Evolutionary conservation across 2,329 filamentous ascomycete species (phyloP).

Genomic region (Apiospora hydei): DNA sequence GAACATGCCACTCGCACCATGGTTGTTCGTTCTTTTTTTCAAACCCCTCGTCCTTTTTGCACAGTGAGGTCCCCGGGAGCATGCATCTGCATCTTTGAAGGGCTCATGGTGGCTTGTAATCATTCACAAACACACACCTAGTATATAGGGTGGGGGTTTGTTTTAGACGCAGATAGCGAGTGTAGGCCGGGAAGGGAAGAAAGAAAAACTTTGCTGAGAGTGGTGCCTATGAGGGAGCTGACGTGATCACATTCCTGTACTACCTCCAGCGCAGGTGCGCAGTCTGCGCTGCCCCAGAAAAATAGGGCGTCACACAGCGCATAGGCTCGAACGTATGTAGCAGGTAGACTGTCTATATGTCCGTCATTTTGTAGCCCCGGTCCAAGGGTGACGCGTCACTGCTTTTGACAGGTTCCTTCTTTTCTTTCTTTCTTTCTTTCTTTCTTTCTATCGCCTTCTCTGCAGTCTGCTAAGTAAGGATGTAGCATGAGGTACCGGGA

Average conservation of each 20-base stretch:
- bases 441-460: constrained; percentile 17
- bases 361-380: constrained; percentile 15
- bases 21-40: constrained; percentile 2
- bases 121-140: neutral
- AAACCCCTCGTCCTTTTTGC: neutral
- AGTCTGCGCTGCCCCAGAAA: neutral
- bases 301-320: constrained; percentile 3
- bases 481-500: neutral
- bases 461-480: neutral
- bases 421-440: constrained; percentile 1
- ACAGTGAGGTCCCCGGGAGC: neutral
- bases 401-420: constrained; percentile 16
- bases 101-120: constrained; percentile 7
- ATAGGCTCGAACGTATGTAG: neutral
- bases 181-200: neutral
- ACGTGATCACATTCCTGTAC: constrained; percentile 17
- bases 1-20: constrained; percentile 10
- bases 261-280: neutral
- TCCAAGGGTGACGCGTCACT: constrained; percentile 18
- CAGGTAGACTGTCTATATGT: neutral
- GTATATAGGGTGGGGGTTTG: neutral
- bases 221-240: neutral
- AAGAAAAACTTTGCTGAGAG: neutral
- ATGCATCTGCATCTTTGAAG: neutral
- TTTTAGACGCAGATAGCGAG: neutral